Base-by-base conservation (phyloP, 1,139 yeast species). In the Scheffersomyces cryptocercus region DNA sequence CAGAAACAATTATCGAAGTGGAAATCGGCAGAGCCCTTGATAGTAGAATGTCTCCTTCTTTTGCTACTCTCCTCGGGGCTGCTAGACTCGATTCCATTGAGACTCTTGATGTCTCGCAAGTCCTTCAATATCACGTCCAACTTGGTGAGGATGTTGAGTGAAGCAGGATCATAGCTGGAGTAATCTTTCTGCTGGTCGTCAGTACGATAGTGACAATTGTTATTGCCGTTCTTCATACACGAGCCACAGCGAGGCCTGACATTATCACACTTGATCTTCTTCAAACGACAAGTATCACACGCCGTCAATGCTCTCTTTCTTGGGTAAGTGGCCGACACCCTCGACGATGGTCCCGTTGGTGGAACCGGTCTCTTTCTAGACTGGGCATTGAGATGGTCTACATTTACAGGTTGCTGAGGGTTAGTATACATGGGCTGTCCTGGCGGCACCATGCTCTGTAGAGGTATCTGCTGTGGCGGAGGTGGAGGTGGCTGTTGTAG, bases 251-350 rank as follows among this genome's bases (percentile, higher is more conserved):
- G 53, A 1, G 84, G 84, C 49, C 77, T 65, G 28, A 54, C 58
- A 43, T 81, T 72, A 52, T 79, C 84, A 64, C 84, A 79, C 51
- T 75, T 73, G 44, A 74, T 68, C 50, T 77, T 77, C 50, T 72
- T 73, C 29, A 65, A 43, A 28, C 81, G 64, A 50, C 81, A 77
- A 3, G 71, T 62, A 45, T 74, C 79, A 53, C 81, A 76, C 0
- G 81, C 79, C 0, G 78, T 70, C 24, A 69, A 54, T 1, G 77
- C 73, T 32, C 81, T 54, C 51, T 67, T 68, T 29, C 80, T 49
- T 4, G 70, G 59, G 30, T 38, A 37, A 1, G 54, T 40, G 3
- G 54, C 50, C 1, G 58, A 44, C 7, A 47, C 42, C 30, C 57
- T 41, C 6, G 51, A 29, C 6, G 44, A 31, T 1, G 43, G 14